Conservation (phyloP, 2,329 filamentous ascomycete species). For the Alternaria gansuensis region DNA sequence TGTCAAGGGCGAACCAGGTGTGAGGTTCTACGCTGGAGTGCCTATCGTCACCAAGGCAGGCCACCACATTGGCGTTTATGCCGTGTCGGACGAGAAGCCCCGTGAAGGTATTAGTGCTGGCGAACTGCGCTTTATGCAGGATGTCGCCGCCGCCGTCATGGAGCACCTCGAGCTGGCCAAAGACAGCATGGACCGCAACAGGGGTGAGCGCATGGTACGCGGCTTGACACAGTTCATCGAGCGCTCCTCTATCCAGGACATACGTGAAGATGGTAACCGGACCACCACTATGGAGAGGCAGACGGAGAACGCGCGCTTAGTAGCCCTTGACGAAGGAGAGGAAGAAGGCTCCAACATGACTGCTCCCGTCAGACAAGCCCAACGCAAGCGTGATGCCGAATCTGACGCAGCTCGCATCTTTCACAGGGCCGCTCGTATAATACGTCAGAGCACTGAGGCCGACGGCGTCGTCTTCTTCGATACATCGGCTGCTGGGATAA, state of each 20-base stretch:
- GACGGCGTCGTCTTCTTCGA: slow-evolving; percentile 52
- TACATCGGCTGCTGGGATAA: slow-evolving; percentile 44
- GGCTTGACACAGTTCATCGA: slow-evolving; percentile 48
- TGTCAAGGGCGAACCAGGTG: slow-evolving; percentile 39
- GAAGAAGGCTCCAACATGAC: slow-evolving; percentile 20
- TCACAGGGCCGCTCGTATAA: slow-evolving; percentile 48
- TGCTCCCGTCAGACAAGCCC: slow-evolving; percentile 26
- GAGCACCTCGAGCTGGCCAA: slow-evolving; percentile 45
- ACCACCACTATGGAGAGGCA: slow-evolving; percentile 45
- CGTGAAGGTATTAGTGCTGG: slow-evolving; percentile 35
- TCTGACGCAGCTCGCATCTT: slow-evolving; percentile 43
- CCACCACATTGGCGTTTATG: slow-evolving; percentile 45
- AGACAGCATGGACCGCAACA: slow-evolving; percentile 37
- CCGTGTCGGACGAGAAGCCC: slow-evolving; percentile 44
- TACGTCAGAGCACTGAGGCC: slow-evolving; percentile 45
- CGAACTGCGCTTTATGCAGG: slow-evolving; percentile 44
- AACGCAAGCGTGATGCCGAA: slow-evolving; percentile 37
- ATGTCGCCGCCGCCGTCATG: slow-evolving; percentile 45
- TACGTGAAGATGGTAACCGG: slow-evolving; percentile 27
- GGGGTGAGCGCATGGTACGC: slow-evolving; percentile 46
- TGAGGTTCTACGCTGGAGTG: slow-evolving; percentile 48
- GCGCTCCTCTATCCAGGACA: slow-evolving; percentile 39
- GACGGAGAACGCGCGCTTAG: slow-evolving; percentile 47
- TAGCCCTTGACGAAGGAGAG: slow-evolving; percentile 39
- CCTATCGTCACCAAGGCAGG: slow-evolving; percentile 44